Conservation (phyloP, 176 grass and related monocot genomes). For the Ensete glaucum region DNA sequence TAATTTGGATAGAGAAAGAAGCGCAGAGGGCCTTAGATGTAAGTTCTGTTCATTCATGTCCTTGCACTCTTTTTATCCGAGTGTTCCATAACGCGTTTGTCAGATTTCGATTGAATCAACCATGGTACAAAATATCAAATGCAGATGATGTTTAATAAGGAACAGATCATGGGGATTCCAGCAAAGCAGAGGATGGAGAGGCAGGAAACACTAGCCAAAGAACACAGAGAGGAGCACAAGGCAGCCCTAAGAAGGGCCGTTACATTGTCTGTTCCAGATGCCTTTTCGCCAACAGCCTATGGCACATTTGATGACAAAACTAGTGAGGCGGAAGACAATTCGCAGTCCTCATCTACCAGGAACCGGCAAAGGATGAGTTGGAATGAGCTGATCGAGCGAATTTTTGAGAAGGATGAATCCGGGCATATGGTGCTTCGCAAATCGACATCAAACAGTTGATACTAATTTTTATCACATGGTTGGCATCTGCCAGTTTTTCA, state of each 20-base stretch:
- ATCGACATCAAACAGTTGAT: constrained; percentile 13
- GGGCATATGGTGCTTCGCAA: constrained; percentile 46
- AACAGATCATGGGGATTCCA: constrained; percentile 44
- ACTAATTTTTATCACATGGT: background rate
- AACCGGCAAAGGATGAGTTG: constrained; percentile 57
- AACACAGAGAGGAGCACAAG: constrained; percentile 70
- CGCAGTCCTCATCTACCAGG: constrained; percentile 12
- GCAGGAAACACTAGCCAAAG: constrained; percentile 56
- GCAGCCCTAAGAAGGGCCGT: constrained; percentile 57
- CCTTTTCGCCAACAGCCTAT: constrained; percentile 34
- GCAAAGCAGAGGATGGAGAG: constrained; percentile 77
- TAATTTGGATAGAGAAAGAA: constrained; percentile 81
- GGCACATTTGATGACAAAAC: constrained; percentile 45
- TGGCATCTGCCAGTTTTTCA: background rate
- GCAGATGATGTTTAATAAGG: constrained; percentile 68
- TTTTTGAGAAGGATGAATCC: constrained; percentile 61
- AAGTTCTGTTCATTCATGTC: constrained; percentile 15
- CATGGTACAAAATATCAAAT: background rate
- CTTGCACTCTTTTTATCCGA: background rate
- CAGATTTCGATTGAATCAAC: background rate
- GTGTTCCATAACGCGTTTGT: too few relatives aligned
- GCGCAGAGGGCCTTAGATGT: constrained; percentile 77
- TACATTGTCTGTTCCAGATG: constrained; percentile 60
- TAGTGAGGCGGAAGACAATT: constrained; percentile 11
- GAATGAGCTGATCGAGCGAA: constrained; percentile 70